Evolutionary conservation across 2,329 filamentous ascomycete species (phyloP).

Genomic region (Verruconis gallopava): DNA sequence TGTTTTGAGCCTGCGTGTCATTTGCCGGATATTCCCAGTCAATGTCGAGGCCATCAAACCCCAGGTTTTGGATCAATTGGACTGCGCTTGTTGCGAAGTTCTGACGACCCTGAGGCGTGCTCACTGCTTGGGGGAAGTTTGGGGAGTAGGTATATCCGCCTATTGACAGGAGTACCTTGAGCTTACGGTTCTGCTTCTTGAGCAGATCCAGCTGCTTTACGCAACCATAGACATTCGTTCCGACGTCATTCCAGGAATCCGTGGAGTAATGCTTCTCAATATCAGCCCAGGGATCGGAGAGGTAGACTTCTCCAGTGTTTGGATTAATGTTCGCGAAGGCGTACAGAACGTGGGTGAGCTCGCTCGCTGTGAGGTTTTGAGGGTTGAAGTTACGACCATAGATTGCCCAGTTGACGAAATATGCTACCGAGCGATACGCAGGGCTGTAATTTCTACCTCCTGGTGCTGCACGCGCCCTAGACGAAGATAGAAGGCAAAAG

Average conservation of each 20-base stretch:
- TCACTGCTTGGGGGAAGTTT: constrained; percentile 62
- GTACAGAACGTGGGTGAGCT: constrained; percentile 81
- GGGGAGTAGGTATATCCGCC: constrained; percentile 69
- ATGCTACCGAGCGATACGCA: constrained; percentile 53
- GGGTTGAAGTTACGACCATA: constrained; percentile 79
- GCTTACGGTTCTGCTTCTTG: constrained; percentile 61
- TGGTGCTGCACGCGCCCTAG: no score
- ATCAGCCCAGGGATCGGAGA: constrained; percentile 59
- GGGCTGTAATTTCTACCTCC: neutral
- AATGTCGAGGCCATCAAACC: constrained; percentile 46
- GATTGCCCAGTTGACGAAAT: constrained; percentile 74
- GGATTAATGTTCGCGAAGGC: constrained; percentile 76
- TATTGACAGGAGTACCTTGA: constrained; percentile 72
- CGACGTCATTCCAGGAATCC: constrained; percentile 53
- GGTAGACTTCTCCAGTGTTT: constrained; percentile 61
- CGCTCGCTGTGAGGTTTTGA: constrained; percentile 65
- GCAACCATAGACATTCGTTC: constrained; percentile 63
- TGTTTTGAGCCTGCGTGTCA: constrained; percentile 26
- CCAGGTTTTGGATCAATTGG: constrained; percentile 62
- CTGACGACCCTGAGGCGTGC: constrained; percentile 46
- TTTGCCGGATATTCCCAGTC: constrained; percentile 36
- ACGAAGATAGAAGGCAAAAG: no score
- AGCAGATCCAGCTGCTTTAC: constrained; percentile 64
- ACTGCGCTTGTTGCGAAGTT: constrained; percentile 61
- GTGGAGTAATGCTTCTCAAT: constrained; percentile 52